Evolutionary conservation across 208 protist species (phyloP), one percentile per base, ranked within the genome.

Genomic region (Leishmania tarentolae): DNA sequence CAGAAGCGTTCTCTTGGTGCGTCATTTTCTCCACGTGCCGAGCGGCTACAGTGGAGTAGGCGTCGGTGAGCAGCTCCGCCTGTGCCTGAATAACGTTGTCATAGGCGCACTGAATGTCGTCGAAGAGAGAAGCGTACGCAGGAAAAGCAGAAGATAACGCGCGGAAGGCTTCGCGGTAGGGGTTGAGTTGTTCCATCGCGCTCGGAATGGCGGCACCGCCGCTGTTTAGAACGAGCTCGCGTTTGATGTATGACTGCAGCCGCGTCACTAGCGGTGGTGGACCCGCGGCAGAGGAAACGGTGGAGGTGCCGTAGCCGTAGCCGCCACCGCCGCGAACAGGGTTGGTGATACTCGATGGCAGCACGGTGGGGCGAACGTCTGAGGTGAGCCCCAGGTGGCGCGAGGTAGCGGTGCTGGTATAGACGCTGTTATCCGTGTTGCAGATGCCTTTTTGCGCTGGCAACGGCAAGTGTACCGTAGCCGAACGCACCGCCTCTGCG

Each of bases 81-180:
- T 97, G 94, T 3, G 85, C 86, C 81, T 95, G 90, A 61, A 97
- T 90, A 61, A 91, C 94, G 68, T 91, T 87, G 86, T 97, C 94
- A 77, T 97, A 97, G 4, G 90, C 94, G 35, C 86, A 82, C 53
- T 87, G 85, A 50, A 97, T 96, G 74, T 96, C 91, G 35, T 88
- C 83, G 31, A 97, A 70, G 35, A 97, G 85, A 42, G 80, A 82
- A 2, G 83, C 79, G 83, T 97, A 97, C 19, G 83, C 88, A 0
- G 92, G 92, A 66, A 97, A 93, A 47, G 91, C 88, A 59, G 87
- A 84, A 68, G 87, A 86, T 74, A 97, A 82, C 44, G 88, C 88
- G 40, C 83, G 85, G 78, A 97, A 90, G 3, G 90, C 87, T 75
- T 97, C 94, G 68, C 94, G 89, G 88, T 95, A 95, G 9, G 94